phyloP scores from a whole-genome alignment of 306 rosid genomes.

The Citrullus colocynthis region DNA sequence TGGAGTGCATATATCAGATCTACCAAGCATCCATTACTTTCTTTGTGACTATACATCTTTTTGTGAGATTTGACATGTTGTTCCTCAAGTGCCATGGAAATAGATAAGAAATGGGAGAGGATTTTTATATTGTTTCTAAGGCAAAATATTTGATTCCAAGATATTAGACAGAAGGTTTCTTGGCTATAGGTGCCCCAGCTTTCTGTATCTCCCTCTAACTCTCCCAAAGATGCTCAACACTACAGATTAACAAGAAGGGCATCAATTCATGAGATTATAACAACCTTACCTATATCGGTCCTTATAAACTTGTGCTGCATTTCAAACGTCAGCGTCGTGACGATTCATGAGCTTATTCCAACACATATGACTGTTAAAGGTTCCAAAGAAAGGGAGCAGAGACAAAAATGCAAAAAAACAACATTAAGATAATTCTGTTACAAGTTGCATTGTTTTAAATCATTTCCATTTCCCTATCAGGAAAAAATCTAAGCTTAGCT shows the following conservation, averaged over 20 bases:
- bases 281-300: neutral
- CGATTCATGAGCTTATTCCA: neutral
- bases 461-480: neutral
- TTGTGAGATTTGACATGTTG: constrained; percentile 8
- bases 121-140: neutral
- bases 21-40: constrained; percentile 8
- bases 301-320: neutral
- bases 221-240: constrained; percentile 7
- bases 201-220: neutral
- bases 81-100: constrained; percentile 1
- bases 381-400: neutral
- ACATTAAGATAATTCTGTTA: neutral
- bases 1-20: constrained; percentile 5
- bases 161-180: neutral
- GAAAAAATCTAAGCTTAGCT: neutral
- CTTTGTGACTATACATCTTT: constrained; percentile 4
- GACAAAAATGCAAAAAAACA: neutral
- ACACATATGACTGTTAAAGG: neutral
- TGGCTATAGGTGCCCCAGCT: neutral
- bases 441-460: neutral
- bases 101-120: neutral
- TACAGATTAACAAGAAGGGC: neutral
- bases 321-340: constrained; percentile 3
- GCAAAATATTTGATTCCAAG: constrained; percentile 7
- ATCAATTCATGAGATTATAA: neutral